Evolutionary conservation across 257 asterid genomes (phyloP).

Genomic region (Agastache rugosa): DNA sequence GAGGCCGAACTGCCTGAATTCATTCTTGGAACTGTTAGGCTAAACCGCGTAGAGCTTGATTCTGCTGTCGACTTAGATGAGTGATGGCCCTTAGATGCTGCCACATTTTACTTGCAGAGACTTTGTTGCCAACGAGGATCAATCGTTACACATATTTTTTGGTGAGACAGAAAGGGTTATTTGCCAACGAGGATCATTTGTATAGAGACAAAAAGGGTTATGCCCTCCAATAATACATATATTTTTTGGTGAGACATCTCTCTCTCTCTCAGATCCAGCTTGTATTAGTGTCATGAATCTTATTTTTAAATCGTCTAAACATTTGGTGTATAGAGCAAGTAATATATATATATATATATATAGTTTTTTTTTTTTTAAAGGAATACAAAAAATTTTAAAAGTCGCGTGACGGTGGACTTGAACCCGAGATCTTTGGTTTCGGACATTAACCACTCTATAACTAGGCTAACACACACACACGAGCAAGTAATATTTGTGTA

Average conservation of each 20-base stretch:
- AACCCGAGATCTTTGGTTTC: too few relatives aligned
- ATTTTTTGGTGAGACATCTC: slow-evolving; percentile 20
- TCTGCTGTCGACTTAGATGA: slow-evolving; percentile 72
- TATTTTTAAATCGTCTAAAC: not conserved
- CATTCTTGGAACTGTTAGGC: slow-evolving; percentile 89
- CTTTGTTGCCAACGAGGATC: not conserved
- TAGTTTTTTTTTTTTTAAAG: too few relatives aligned
- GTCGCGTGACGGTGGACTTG: too few relatives aligned
- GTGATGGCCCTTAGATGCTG: slow-evolving; percentile 44
- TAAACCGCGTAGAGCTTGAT: slow-evolving; percentile 75
- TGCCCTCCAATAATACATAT: slow-evolving; percentile 10
- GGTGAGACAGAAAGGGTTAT: too few relatives aligned
- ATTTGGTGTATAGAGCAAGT: slow-evolving; percentile 1
- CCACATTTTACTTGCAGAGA: slow-evolving; percentile 10
- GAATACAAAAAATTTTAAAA: too few relatives aligned
- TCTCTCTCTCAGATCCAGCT: slow-evolving; percentile 1
- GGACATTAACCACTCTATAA: too few relatives aligned
- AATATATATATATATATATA: too few relatives aligned
- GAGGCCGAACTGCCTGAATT: slow-evolving; percentile 91
- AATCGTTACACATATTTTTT: slow-evolving; percentile 7
- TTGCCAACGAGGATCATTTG: slow-evolving; percentile 5
- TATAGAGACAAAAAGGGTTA: slow-evolving; percentile 10
- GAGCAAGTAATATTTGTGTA: not conserved
- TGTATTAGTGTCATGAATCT: slow-evolving; percentile 1
- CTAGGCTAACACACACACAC: too few relatives aligned